Percentiles rank a stretch among this genome's conserved stretches.
phyloP scores from a whole-genome alignment of 1,284 basidiomycete species.

The Volvariella volvacea region DNA sequence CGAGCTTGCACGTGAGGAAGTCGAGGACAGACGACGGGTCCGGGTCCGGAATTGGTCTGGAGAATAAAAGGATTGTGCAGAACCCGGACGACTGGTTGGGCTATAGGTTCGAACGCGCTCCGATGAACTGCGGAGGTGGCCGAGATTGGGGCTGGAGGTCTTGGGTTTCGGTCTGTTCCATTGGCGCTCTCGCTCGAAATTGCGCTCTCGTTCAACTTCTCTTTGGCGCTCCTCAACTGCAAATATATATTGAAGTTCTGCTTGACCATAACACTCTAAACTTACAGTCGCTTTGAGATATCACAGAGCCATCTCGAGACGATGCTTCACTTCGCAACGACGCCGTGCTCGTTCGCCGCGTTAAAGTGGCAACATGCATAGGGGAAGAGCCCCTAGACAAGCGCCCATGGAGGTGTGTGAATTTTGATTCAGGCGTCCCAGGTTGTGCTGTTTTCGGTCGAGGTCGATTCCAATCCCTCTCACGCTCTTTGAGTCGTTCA shows the following conservation, averaged over 20 bases:
- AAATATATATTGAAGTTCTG: background rate
- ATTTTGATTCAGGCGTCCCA: constrained; percentile 24
- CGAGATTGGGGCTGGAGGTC: constrained; percentile 18
- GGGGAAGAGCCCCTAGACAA: constrained; percentile 17
- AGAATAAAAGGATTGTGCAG: constrained; percentile 15
- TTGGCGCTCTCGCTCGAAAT: constrained; percentile 40
- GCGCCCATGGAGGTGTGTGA: constrained; percentile 21
- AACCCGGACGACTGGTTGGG: constrained; percentile 9
- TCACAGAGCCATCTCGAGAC: constrained; percentile 36
- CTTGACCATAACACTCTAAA: constrained; percentile 6
- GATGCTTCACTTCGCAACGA: constrained; percentile 19
- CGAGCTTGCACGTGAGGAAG: constrained; percentile 32
- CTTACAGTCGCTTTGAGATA: constrained; percentile 43
- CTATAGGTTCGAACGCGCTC: constrained; percentile 18
- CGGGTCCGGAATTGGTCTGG: constrained; percentile 13
- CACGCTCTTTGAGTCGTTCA: constrained; percentile 21
- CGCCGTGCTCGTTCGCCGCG: constrained; percentile 9
- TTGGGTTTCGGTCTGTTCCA: constrained; percentile 46
- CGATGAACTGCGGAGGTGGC: constrained; percentile 13
- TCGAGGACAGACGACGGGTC: constrained; percentile 21
- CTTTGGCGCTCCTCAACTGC: constrained; percentile 26
- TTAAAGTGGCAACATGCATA: constrained; percentile 4
- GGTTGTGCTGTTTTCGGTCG: constrained; percentile 11
- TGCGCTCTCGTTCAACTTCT: constrained; percentile 25
- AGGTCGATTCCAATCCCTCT: constrained; percentile 29